Evolutionary conservation across 495 filamentous ascomycete genomes (phyloP), one percentile per base, ranked within the genome.

Genomic region (Talaromyces ruber): DNA sequence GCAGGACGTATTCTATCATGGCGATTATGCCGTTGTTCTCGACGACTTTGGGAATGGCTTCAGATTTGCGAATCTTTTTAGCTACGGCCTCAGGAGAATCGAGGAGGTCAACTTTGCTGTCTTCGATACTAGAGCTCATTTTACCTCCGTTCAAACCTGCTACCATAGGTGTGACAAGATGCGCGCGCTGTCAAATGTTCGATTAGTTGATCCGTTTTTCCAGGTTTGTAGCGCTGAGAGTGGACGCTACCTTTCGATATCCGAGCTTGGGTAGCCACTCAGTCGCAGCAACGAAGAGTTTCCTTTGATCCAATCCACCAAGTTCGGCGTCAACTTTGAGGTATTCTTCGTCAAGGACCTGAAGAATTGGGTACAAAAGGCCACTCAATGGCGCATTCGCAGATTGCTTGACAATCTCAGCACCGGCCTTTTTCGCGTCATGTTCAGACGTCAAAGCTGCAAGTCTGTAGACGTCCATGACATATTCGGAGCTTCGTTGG

Each of bases 331-430:
- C 92, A 4, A 92, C 89, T 59, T 85, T 82, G 4, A 98, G 79
- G 75, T 97, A 85, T 75, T 98, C 82, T 74, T 98, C 94, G 66
- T 98, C 93, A 29, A 98, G 78, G 4, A 88, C 87, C 74, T 98
- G 94, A 70, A 98, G 87, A 16, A 81, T 62, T 8, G 66, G 66
- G 92, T 98, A 98, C 52, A 97, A 80, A 14, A 97, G 80, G 0
- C 92, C 92, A 63, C 81, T 84, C 52, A 98, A 66, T 9, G 88
- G 83, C 25, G 89, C 82, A 65, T 89, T 90, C 22, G 81, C 81
- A 12, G 86, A 82, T 76, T 97, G 91, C 79, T 98, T 98, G 50
- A 98, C 92, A 6, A 98, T 82, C 69, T 98, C 94, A 1, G 90
- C 88, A 14, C 94, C 93, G 0, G 92, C 91, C 73, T 91, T 93